Evolutionary conservation across 768 basidiomycete species (phyloP), one percentile per base, ranked within the genome.

Genomic region (Suillus subluteus): DNA sequence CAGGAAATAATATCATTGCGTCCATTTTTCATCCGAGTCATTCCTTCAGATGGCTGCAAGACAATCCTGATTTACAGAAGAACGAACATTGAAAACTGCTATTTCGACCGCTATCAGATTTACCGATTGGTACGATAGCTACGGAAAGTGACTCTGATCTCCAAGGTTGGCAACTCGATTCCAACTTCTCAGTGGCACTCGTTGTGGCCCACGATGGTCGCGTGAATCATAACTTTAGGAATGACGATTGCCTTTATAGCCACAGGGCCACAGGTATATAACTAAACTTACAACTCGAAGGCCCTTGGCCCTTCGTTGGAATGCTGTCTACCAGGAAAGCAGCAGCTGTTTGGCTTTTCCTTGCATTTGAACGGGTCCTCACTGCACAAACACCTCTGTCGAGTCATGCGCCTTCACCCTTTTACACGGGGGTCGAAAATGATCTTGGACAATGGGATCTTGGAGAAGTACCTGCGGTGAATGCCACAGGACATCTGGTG

Each of bases 401-500:
- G 7, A 18, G 2, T 18, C 16, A 43, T 43, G 1, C 35, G 11
- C 35, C 37, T 13, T 38, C 7, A 38, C 23, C 37, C 7, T 13
- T n/a, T 38, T 9, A 23, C 37, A 7, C 13, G n/a, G 12, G 13
- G 6, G 12, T 37, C 55, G 12, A 35, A 58, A n/a, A 15, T 58
- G 56, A 38, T 58, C 37, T 7, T 15, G 15, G 18, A 12, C 37
- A 64, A 23, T 78, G 75, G 75, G 65, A 65, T 65, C 65, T 76
- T 6, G 64, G 69, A 32, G 30, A 55, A 21, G 50, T 67, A 2
- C 75, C 76, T 2, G 65, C 69, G 55, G 70, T 71, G 30, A 74
- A 79, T 58, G 69, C 69, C 16, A 79, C 79, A 4, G 66, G 71
- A 32, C 72, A 79, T 62, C 69, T 80, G 38, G 69, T 81, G 16